Base-by-base conservation (phyloP, 78 protist genomes). In the Salpingoeca rosetta region DNA sequence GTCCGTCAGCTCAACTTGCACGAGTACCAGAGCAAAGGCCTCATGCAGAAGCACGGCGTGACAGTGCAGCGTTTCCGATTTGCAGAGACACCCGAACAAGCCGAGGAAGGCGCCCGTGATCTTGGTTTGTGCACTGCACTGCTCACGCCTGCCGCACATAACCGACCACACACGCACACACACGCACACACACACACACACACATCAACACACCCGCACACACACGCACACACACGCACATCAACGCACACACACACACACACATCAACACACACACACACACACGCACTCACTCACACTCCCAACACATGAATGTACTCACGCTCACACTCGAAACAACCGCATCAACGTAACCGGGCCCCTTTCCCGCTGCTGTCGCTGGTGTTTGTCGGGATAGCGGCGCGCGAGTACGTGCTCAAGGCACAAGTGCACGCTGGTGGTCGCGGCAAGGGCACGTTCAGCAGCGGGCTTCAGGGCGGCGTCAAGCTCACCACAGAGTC, bases 341-440 rank as follows among this genome's bases (percentile, higher is more conserved):
- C n/a, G n/a, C n/a, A n/a, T n/a, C n/a, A n/a, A n/a, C n/a, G n/a
- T n/a, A n/a, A n/a, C n/a, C n/a, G n/a, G n/a, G n/a, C n/a, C n/a
- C n/a, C n/a, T n/a, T n/a, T n/a, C n/a, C n/a, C n/a, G n/a, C n/a
- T n/a, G n/a, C n/a, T n/a, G n/a, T n/a, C n/a, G n/a, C n/a, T n/a
- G n/a, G n/a, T n/a, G n/a, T n/a, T n/a, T n/a, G n/a, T n/a, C n/a
- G n/a, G n/a, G n/a, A 1, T 41, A 78, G 81, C 1, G 35, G n/a
- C 35, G 76, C 88, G 85, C 40, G 92, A 92, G 41, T 35, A 86
- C 3, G 94, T 95, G 37, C 87, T 96, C 83, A 96, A 96, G 90
- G 91, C 96, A 28, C 98, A 96, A 88, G 81, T 95, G 27, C 93
- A 89, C 3, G 99, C 99, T 7, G 99, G 99, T 28, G 99, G 99